Percentiles rank a stretch among this genome's conserved stretches.
phyloP scores from a whole-genome alignment of 441 rosid species.

The Monsonia emarginata region DNA sequence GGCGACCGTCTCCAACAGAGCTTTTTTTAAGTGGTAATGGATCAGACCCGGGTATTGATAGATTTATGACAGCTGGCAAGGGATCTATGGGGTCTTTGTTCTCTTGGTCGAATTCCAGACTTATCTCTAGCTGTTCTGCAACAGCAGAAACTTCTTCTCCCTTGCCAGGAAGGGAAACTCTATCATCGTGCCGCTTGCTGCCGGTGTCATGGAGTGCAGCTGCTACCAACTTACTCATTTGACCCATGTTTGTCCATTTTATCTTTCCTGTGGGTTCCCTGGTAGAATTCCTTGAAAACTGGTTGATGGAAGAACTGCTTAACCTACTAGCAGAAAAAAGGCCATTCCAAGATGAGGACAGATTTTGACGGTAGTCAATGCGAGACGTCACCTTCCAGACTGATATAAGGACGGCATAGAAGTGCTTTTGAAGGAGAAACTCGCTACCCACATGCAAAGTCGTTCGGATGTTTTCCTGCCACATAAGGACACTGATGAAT shows the following conservation, averaged over 20 bases:
- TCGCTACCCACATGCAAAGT: slow-evolving; percentile 62
- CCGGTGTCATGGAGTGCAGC: slow-evolving; percentile 60
- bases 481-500: slow-evolving; percentile 22
- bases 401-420: slow-evolving; percentile 69
- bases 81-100: slow-evolving; percentile 32
- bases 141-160: slow-evolving; percentile 34
- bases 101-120: slow-evolving; percentile 57
- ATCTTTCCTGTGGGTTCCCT: slow-evolving; percentile 42
- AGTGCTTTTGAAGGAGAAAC: slow-evolving; percentile 87
- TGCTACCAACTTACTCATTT: slow-evolving; percentile 46
- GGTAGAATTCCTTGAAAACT: slow-evolving; percentile 23
- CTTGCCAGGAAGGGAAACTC: slow-evolving; percentile 28
- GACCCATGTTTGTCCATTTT: slow-evolving; percentile 43
- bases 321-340: slow-evolving; percentile 40
- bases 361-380: slow-evolving; percentile 25
- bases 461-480: slow-evolving; percentile 73
- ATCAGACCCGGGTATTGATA: slow-evolving; percentile 45
- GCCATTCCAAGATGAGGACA: slow-evolving; percentile 38
- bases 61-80: slow-evolving; percentile 46
- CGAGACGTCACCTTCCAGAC: slow-evolving; percentile 51
- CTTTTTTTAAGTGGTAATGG: slow-evolving; percentile 23
- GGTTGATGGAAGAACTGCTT: slow-evolving; percentile 33
- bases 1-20: slow-evolving; percentile 27
- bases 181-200: slow-evolving; percentile 29
- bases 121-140: slow-evolving; percentile 48